These are phyloP conservation scores for Fusarium equiseti DNA, from an alignment of 2,329 filamentous ascomycete species.

Conservation along the genomic window DNA sequence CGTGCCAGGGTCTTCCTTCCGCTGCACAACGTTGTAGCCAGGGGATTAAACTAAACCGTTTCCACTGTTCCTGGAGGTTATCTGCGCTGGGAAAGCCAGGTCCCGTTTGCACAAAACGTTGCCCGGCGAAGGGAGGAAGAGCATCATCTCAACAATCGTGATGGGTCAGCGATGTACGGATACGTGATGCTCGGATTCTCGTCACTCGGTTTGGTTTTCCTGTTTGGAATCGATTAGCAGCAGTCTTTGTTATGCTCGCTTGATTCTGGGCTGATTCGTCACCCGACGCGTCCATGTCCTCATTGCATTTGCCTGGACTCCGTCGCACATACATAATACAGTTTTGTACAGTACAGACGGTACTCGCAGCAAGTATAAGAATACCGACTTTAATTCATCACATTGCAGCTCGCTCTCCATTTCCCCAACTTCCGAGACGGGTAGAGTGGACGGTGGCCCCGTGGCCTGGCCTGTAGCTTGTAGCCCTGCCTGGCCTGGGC, in stretches of 20 bases:
- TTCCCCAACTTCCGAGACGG: conserved; percentile 44
- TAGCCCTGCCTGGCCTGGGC: conserved; percentile 8
- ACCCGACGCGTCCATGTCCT: conserved; percentile 43
- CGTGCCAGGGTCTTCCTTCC: conserved; percentile 34
- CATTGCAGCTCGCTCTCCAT: conserved; percentile 24
- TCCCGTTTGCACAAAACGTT: conserved; percentile 23
- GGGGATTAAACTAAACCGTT: conserved; percentile 32
- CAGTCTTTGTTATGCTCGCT: conserved; percentile 23
- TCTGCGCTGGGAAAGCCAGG: conserved; percentile 22
- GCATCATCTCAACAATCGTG: conserved; percentile 18
- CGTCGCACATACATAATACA: conserved; percentile 41
- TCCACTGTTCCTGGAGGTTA: conserved; percentile 30
- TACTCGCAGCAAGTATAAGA: background rate
- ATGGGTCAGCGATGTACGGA: background rate
- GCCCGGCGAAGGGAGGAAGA: conserved; percentile 11
- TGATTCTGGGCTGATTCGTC: conserved; percentile 49
- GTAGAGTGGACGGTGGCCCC: conserved; percentile 44
- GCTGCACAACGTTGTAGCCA: conserved; percentile 37
- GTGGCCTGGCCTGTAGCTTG: conserved; percentile 7
- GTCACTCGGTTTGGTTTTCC: conserved; percentile 37
- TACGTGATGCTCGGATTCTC: conserved; percentile 5
- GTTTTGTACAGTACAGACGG: conserved; percentile 23
- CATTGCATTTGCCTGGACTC: conserved; percentile 10
- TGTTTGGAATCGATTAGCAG: conserved; percentile 31
- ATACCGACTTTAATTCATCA: background rate